Percentiles rank a stretch among this genome's conserved stretches.
These are phyloP conservation scores for Pseudoturritis turrita DNA, from an alignment of 345 rosid species.

Conservation along the genomic window DNA sequence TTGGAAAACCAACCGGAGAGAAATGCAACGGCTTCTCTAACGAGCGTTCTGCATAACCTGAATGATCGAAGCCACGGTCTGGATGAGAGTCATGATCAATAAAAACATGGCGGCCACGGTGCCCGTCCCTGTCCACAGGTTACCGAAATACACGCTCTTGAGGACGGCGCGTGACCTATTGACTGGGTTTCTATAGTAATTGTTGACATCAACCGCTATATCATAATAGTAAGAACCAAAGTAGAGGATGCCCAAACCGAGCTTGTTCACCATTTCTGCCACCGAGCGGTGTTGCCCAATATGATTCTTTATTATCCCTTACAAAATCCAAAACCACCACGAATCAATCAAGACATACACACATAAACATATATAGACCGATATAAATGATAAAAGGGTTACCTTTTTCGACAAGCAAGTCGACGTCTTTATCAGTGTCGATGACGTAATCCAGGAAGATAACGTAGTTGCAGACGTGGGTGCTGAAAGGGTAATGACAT, in stretches of 20 bases:
- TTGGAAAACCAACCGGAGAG: too few species aligned
- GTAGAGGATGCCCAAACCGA: not conserved
- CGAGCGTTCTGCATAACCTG: not conserved
- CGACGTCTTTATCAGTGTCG: conserved; percentile 4
- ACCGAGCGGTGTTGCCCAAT: not conserved
- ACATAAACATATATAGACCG: not conserved
- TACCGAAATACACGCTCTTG: not conserved
- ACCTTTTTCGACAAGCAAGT: conserved; percentile 23
- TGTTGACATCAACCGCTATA: not conserved
- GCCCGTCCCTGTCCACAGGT: conserved; percentile 2
- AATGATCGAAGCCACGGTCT: not conserved
- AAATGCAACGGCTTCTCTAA: too few species aligned
- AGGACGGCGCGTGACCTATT: not conserved
- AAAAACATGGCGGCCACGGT: not conserved
- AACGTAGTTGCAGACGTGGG: not conserved
- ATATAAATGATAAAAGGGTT: not conserved
- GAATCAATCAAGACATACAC: not conserved
- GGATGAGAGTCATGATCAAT: not conserved
- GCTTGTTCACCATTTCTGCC: conserved; percentile 25
- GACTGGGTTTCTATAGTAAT: not conserved
- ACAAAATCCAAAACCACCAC: not conserved
- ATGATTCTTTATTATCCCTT: not conserved
- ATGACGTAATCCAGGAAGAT: conserved; percentile 17
- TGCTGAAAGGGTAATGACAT: not conserved
- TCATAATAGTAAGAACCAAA: not conserved